Base-by-base conservation (phyloP, 352 stramenopile species). In the Pythium apleroticum region DNA sequence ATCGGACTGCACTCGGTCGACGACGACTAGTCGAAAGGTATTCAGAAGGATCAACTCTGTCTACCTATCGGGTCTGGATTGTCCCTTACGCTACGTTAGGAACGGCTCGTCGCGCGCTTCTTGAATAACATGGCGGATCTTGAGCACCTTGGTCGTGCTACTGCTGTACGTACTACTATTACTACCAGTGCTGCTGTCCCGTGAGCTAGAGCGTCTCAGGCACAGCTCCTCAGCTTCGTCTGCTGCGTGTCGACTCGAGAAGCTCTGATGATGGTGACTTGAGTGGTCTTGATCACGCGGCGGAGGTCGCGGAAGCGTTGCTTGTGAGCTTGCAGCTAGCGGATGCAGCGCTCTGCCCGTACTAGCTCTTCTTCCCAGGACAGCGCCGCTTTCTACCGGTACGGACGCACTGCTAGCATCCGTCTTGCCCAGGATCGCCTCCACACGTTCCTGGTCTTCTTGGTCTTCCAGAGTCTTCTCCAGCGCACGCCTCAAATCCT, bases 111-210 rank as follows among this genome's bases (percentile, higher is more conserved):
- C 85, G 45, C 85, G 74, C 37, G 71, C 73, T 58, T 91, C 79
- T 66, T 94, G 85, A 41, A 94, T 77, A 31, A 74, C 62, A 30
- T 88, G 76, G 10, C 85, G 81, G 41, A 94, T 91, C 61, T 87
- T 86, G 43, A 88, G 77, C 43, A 88, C 81, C 69, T 80, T 79
- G 46, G 71, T 62, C 48, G 68, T 48, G 37, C 48, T 43, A 43
- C 49, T 58, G 30, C 39, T 31, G 33, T n/a, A 19, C 10, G 24
- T 43, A 33, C 14, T 37, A 14, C 22, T 56, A 15, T 25, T 50
- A 33, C 43, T 57, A 41, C 35, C 30, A 33, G 10, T 62, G 33
- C 31, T 49, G 35, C 17, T 45, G 20, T 46, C 39, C 24, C 39
- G 15, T 20, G 33, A 22, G 46, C 39, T 57, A 7, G 30, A 19